Evolutionary conservation across 1,284 basidiomycete species (phyloP).

Genomic region (Cryptococcus maquisensis): DNA sequence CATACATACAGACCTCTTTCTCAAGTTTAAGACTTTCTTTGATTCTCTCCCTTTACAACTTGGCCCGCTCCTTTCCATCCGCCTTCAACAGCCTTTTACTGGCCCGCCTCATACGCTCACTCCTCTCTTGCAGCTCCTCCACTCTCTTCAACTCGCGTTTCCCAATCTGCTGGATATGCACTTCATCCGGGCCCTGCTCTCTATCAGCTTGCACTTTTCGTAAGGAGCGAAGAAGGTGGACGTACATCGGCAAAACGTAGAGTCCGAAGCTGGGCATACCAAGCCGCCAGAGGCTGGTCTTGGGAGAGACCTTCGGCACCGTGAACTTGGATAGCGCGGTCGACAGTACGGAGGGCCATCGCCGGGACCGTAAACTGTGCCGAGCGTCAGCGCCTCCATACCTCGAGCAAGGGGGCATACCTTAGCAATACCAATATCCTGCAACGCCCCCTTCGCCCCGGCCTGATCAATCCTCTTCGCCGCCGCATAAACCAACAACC

Average conservation of each 20-base stretch:
- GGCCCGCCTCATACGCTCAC: constrained; percentile 16
- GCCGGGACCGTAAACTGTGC: constrained; percentile 80
- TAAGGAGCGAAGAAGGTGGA: constrained; percentile 10
- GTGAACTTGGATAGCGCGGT: constrained; percentile 89
- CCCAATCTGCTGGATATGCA: constrained; percentile 92
- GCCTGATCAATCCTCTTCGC: constrained; percentile 89
- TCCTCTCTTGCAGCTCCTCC: constrained; percentile 22
- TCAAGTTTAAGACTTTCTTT: too few relatives aligned
- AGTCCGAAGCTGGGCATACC: constrained; percentile 78
- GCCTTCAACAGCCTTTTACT: constrained; percentile 18
- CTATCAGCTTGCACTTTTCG: constrained; percentile 1
- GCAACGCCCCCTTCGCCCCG: constrained; percentile 88
- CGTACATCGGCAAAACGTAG: constrained; percentile 83
- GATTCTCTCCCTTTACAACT: constrained; percentile 1
- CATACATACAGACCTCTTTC: too few relatives aligned
- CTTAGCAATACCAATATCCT: constrained; percentile 97
- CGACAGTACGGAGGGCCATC: constrained; percentile 81
- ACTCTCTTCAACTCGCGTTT: constrained; percentile 67
- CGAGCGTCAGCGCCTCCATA: background rate
- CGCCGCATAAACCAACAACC: constrained; percentile 85
- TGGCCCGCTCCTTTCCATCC: constrained; percentile 4
- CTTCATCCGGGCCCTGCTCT: constrained; percentile 78
- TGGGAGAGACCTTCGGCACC: constrained; percentile 93
- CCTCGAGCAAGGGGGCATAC: constrained; percentile 49
- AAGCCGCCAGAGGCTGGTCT: constrained; percentile 74